A percentile compares a stretch with the other conserved stretches of the same genome.
phyloP scores from a whole-genome alignment of 371 early-diverging fungal genomes.

The Fennellomyces sp. region DNA sequence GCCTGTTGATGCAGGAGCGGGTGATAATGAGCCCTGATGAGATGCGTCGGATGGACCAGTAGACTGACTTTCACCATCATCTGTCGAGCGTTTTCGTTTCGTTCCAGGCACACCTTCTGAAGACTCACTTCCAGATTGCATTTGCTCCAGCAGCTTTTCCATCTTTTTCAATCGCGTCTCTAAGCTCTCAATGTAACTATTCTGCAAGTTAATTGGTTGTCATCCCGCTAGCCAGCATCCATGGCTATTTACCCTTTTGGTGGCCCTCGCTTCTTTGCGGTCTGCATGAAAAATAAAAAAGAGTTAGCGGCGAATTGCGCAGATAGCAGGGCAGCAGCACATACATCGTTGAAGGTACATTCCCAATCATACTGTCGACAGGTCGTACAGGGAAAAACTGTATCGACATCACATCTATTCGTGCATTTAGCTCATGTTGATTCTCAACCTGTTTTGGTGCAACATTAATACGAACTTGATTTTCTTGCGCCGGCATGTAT shows the following conservation, averaged over 20 bases:
- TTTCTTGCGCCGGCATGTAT: constrained; percentile 50
- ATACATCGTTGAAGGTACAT: constrained; percentile 51
- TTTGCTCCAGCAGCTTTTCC: constrained; percentile 37
- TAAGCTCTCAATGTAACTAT: constrained; percentile 50
- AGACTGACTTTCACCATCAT: constrained; percentile 1
- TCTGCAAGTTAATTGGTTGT: background rate
- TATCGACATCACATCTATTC: constrained; percentile 50
- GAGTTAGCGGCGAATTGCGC: background rate
- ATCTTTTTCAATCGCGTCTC: constrained; percentile 42
- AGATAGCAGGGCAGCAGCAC: background rate
- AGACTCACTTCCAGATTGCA: constrained; percentile 20
- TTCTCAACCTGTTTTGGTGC: background rate
- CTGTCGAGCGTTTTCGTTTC: constrained; percentile 12
- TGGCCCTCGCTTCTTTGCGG: constrained; percentile 47
- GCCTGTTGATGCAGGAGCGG: background rate
- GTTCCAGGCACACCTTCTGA: background rate
- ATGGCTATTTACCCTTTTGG: constrained; percentile 46
- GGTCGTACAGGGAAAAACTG: constrained; percentile 38
- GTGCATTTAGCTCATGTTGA: background rate
- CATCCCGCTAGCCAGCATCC: too few species aligned
- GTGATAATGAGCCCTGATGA: background rate
- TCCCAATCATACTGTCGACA: constrained; percentile 45
- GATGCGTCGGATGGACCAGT: background rate
- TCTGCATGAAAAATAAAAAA: constrained; percentile 19
- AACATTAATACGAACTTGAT: constrained; percentile 32